Conservation (phyloP, 805 yeast genomes). For the Candida mattraensis region DNA sequence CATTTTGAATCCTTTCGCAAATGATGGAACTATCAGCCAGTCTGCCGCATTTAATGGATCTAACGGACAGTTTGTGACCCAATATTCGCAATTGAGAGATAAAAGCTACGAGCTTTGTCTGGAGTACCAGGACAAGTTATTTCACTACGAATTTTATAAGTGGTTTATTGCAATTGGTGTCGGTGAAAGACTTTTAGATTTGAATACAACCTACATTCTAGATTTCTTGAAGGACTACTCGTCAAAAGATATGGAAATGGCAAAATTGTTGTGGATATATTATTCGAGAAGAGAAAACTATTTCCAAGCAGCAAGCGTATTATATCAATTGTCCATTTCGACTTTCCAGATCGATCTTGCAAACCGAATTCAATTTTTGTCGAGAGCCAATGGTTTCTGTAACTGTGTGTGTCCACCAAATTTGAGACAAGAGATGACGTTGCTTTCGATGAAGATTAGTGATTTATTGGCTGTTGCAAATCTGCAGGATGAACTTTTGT, state of each 20-base stretch:
- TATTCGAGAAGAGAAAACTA: constrained; percentile 79
- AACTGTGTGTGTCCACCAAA: constrained; percentile 79
- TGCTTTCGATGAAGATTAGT: constrained; percentile 64
- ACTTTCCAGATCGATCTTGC: constrained; percentile 66
- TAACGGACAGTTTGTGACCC: constrained; percentile 41
- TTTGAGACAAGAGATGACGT: constrained; percentile 73
- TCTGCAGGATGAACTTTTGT: constrained; percentile 68
- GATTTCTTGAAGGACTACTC: constrained; percentile 74
- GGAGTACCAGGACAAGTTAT: constrained; percentile 72
- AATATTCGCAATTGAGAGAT: constrained; percentile 61
- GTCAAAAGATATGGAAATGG: constrained; percentile 62
- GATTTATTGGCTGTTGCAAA: constrained; percentile 86
- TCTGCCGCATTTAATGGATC: constrained; percentile 28
- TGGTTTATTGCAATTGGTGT: constrained; percentile 84
- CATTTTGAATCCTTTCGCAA: constrained; percentile 15
- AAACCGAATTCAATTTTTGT: constrained; percentile 81
- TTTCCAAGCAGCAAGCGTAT: constrained; percentile 79
- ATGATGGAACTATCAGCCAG: constrained; percentile 4
- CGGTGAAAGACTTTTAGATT: constrained; percentile 71
- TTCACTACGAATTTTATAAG: constrained; percentile 89
- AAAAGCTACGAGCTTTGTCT: constrained; percentile 74
- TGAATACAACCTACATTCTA: constrained; percentile 79
- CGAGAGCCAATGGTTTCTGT: constrained; percentile 92
- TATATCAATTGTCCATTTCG: constrained; percentile 71
- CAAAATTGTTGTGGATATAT: constrained; percentile 85